These are phyloP conservation scores for Ogataea ramenticola DNA, from an alignment of 805 yeast species.

Conservation along the genomic window DNA sequence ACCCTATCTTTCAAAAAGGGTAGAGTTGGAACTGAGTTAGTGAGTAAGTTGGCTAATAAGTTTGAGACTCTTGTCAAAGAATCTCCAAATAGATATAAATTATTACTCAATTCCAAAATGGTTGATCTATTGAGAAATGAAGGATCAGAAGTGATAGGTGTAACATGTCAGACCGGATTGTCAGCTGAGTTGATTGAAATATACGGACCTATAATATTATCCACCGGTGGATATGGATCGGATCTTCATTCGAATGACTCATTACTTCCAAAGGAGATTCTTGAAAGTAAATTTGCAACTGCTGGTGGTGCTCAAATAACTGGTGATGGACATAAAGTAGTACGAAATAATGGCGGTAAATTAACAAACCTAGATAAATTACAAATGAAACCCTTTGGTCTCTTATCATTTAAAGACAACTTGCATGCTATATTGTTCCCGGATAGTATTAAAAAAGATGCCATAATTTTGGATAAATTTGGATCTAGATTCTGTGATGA, in stretches of 20 bases:
- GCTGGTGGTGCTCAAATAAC: slow-evolving; percentile 42
- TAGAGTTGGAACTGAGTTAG: slow-evolving; percentile 56
- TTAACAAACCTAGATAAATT: slow-evolving; percentile 52
- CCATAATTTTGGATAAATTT: slow-evolving; percentile 4
- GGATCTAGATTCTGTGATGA: slow-evolving; percentile 9
- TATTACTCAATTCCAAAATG: slow-evolving; percentile 27
- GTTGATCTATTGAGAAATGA: slow-evolving; percentile 29
- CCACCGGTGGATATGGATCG: slow-evolving; percentile 64
- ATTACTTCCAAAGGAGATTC: slow-evolving; percentile 31
- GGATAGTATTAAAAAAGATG: slow-evolving; percentile 2
- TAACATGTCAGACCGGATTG: slow-evolving; percentile 14
- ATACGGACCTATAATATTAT: slow-evolving; percentile 49
- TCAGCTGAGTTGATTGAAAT: slow-evolving; percentile 10
- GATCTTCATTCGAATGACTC: slow-evolving; percentile 40
- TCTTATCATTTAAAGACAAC: slow-evolving; percentile 35
- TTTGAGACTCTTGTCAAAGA: slow-evolving; percentile 27
- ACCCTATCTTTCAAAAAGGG: slow-evolving; percentile 13
- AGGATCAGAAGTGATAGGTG: slow-evolving; percentile 15
- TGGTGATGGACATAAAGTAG: slow-evolving; percentile 52
- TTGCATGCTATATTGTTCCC: slow-evolving; percentile 2
- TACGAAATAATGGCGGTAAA: slow-evolving; percentile 39
- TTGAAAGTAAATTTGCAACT: slow-evolving; percentile 38
- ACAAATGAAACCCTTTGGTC: slow-evolving; percentile 59
- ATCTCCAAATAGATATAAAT: slow-evolving; percentile 31
- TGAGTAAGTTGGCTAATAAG: slow-evolving; percentile 39